phyloP scores from a whole-genome alignment of 305 asterid species.

The Monarda citriodora region DNA sequence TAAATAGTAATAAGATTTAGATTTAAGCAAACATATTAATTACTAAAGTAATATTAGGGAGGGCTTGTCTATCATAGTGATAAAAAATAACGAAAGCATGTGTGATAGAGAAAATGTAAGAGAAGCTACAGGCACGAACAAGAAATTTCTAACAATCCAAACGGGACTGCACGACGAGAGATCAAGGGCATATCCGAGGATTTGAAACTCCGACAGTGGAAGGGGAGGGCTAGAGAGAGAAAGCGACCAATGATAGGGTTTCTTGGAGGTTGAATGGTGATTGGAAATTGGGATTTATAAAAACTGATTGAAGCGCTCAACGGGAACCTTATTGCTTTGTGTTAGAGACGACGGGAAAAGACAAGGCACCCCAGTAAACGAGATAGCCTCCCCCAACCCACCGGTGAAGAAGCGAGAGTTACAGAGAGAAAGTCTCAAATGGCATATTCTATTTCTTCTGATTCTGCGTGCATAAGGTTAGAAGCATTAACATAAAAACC shows the following conservation, averaged over 20 bases:
- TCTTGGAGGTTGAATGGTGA: slow-evolving; percentile 25
- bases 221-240: slow-evolving; percentile 7
- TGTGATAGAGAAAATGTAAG: slow-evolving; percentile 7
- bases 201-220: slow-evolving; percentile 7
- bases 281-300: slow-evolving; percentile 23
- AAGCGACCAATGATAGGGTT: slow-evolving; percentile 26
- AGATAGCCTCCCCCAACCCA: no score
- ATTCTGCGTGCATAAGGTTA: no score
- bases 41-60: background rate
- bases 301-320: slow-evolving; percentile 10
- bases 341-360: background rate
- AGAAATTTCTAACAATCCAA: slow-evolving; percentile 8
- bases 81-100: slow-evolving; percentile 19
- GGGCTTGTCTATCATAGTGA: slow-evolving; percentile 7
- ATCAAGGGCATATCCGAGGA: slow-evolving; percentile 7
- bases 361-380: no score
- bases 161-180: slow-evolving; percentile 4
- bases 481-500: no score
- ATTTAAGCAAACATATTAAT: slow-evolving; percentile 14
- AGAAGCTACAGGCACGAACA: slow-evolving; percentile 28
- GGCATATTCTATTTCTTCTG: no score
- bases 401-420: no score
- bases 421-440: no score
- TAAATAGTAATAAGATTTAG: background rate
- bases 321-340: slow-evolving; percentile 3